Conservation (phyloP, 805 yeast species). For the Candida ascalaphidarum region DNA sequence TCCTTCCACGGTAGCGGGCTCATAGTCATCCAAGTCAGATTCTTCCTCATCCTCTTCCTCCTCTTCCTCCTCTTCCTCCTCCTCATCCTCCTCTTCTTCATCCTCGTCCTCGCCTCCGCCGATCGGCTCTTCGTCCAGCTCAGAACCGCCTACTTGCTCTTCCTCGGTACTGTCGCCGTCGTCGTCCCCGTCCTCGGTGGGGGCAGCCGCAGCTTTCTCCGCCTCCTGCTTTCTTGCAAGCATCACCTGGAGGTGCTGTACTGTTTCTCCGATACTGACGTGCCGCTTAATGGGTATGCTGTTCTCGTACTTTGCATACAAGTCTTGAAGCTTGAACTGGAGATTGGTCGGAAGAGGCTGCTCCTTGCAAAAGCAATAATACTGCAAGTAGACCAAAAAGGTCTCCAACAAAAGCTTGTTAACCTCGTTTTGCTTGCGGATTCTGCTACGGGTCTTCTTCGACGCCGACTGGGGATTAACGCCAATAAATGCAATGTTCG, state of each 20-base stretch:
- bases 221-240: no score
- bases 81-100: conserved; percentile 2
- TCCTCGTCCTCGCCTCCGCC: no score
- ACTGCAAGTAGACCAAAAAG: conserved; percentile 59
- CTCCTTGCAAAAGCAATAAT: conserved; percentile 54
- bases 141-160: no score
- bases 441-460: conserved; percentile 1
- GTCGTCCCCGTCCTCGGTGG: no score
- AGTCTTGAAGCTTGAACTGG: conserved; percentile 41
- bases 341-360: conserved; percentile 58
- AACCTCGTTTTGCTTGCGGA: neutral
- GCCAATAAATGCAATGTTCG: conserved; percentile 6
- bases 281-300: conserved; percentile 32
- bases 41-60: conserved; percentile 6
- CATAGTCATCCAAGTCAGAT: conserved; percentile 5
- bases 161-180: no score
- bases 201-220: no score
- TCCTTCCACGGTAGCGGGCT: conserved; percentile 3
- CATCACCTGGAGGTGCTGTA: conserved; percentile 31
- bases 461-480: conserved; percentile 2
- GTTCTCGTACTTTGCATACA: conserved; percentile 27
- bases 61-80: conserved; percentile 8
- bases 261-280: conserved; percentile 33
- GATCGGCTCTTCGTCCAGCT: no score
- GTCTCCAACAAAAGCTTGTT: conserved; percentile 8